phyloP scores from a whole-genome alignment of 177 flowering plant species.

The Telopea speciosissima region DNA sequence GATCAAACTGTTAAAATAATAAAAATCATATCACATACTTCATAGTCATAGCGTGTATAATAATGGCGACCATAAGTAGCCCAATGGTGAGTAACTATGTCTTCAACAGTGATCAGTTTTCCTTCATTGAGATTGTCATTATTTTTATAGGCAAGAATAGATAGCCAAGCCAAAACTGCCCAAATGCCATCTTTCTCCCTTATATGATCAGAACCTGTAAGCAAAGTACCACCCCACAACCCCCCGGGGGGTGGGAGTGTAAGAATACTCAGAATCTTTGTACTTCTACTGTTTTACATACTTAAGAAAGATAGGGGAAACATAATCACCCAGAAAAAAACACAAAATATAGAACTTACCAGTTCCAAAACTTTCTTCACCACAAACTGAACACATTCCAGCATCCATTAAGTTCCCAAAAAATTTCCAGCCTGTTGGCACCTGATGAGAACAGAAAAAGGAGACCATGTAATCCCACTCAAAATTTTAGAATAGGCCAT shows the following conservation, averaged over 20 bases:
- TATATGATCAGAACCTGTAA: constrained; percentile 90
- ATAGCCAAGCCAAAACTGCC: constrained; percentile 99
- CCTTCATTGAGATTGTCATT: constrained; percentile 67
- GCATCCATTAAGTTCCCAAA: constrained; percentile 99
- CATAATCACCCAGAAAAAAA: neutral
- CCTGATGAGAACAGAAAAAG: constrained; percentile 38
- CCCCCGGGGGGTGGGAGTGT: too few relatives aligned
- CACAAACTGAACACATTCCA: constrained; percentile 89
- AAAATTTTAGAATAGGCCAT: constrained; percentile 4
- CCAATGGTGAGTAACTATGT: constrained; percentile 93
- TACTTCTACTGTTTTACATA: too few relatives aligned
- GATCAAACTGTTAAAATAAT: neutral
- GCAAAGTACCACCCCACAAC: neutral
- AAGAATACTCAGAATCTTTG: neutral
- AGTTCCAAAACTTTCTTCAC: constrained; percentile 99
- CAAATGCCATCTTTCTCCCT: constrained; percentile 99
- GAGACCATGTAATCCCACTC: constrained; percentile 9
- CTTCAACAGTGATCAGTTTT: constrained; percentile 84
- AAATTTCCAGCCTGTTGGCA: constrained; percentile 99
- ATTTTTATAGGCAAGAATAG: constrained; percentile 79
- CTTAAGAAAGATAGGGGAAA: too few relatives aligned
- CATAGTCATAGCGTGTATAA: constrained; percentile 95
- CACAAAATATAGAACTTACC: constrained; percentile 41
- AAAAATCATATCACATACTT: constrained; percentile 37
- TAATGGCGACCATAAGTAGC: constrained; percentile 87